Conservation (phyloP, 257 asterid genomes). For the Solanum stenotomum region DNA sequence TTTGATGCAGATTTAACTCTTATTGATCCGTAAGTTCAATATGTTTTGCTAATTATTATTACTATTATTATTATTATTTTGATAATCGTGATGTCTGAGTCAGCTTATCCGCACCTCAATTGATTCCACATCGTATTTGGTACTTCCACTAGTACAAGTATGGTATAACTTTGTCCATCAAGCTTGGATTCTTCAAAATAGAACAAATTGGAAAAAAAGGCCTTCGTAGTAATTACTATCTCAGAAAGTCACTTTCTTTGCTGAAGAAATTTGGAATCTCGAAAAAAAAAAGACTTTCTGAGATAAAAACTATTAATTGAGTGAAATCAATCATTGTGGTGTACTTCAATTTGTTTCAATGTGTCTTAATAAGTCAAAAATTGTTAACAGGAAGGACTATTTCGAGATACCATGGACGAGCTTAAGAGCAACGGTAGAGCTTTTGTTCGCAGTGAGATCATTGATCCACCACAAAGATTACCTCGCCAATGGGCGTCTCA, state of each 20-base stretch:
- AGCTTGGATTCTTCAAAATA: no score
- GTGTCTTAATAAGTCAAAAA: neutral
- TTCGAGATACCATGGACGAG: no score
- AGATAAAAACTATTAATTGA: neutral
- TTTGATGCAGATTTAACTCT: conserved; percentile 73
- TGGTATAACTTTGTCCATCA: neutral
- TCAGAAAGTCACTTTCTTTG: no score
- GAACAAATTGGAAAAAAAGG: no score
- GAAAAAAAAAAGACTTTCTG: no score
- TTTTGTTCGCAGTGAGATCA: conserved; percentile 61
- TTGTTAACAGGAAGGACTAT: conserved; percentile 64
- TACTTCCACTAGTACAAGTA: no score
- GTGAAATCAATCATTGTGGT: no score
- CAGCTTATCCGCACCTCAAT: neutral
- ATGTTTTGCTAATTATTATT: no score
- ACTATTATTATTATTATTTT: no score
- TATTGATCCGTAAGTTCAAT: conserved; percentile 53
- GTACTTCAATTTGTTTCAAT: neutral
- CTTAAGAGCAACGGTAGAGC: conserved; percentile 75
- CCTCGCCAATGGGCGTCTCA: conserved; percentile 59
- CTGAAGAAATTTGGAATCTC: no score
- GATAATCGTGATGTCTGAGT: no score
- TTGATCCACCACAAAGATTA: conserved; percentile 70
- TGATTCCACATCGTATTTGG: no score
- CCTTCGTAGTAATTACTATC: neutral